These are phyloP conservation scores for Dothideomycetes sp. DNA, from an alignment of 2,329 filamentous ascomycete species.

Conservation along the genomic window DNA sequence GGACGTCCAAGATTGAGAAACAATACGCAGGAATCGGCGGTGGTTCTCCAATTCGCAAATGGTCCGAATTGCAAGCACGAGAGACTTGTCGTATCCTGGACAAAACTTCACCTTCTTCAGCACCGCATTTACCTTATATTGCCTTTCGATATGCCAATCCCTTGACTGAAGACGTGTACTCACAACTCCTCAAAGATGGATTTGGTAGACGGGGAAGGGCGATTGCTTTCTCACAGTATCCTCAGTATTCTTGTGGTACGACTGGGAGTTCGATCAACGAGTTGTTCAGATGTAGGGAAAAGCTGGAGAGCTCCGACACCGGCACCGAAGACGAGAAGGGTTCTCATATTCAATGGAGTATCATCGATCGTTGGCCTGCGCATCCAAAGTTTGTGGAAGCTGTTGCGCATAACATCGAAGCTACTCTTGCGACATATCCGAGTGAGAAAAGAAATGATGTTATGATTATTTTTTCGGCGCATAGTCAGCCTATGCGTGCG, in stretches of 20 bases:
- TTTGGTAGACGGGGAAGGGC: constrained; percentile 85
- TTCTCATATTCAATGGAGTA: constrained; percentile 71
- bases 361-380: constrained; percentile 96
- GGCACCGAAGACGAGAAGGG: no score
- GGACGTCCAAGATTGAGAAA: constrained; percentile 92
- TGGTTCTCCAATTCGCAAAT: constrained; percentile 94
- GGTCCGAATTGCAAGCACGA: constrained; percentile 86
- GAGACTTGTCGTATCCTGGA: constrained; percentile 98
- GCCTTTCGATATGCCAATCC: constrained; percentile 93
- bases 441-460: constrained; percentile 69
- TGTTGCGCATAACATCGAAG: constrained; percentile 85
- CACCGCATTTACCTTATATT: constrained; percentile 93
- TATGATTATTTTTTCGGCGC: constrained; percentile 85
- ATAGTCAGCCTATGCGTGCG: constrained; percentile 93
- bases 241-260: constrained; percentile 95
- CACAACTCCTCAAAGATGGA: constrained; percentile 70
- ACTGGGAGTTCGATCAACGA: constrained; percentile 95
- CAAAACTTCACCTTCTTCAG: constrained; percentile 79
- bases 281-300: constrained; percentile 90
- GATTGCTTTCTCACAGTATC: constrained; percentile 96
- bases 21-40: constrained; percentile 94
- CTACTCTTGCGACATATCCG: constrained; percentile 73
- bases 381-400: constrained; percentile 84
- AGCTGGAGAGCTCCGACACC: constrained; percentile 69
- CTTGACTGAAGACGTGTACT: constrained; percentile 89